Percentiles rank a stretch among this genome's conserved stretches.
These are phyloP conservation scores for Lasiodiplodia gonubiensis DNA, from an alignment of 2,329 filamentous ascomycete genomes.

Conservation along the genomic window DNA sequence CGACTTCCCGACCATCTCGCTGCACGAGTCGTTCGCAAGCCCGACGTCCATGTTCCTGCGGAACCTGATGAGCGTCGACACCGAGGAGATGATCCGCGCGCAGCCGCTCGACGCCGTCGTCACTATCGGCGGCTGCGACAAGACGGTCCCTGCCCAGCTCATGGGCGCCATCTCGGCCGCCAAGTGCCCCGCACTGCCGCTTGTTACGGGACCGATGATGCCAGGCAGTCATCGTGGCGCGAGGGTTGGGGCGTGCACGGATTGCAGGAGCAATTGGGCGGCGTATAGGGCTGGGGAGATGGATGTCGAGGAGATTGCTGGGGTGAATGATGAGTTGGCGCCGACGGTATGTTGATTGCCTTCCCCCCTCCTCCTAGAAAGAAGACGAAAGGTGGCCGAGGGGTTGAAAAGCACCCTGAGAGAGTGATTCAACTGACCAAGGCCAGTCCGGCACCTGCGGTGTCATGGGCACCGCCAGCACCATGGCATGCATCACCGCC, in stretches of 20 bases:
- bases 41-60: slow-evolving; percentile 78
- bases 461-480: slow-evolving; percentile 64
- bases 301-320: slow-evolving; percentile 73
- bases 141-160: slow-evolving; percentile 74
- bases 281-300: slow-evolving; percentile 68
- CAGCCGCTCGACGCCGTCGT: slow-evolving; percentile 73
- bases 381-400: neutral
- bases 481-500: slow-evolving; percentile 61
- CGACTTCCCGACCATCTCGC: slow-evolving; percentile 75
- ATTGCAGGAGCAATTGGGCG: slow-evolving; percentile 77
- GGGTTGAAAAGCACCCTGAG: neutral
- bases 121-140: slow-evolving; percentile 74
- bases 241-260: slow-evolving; percentile 74
- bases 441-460: slow-evolving; percentile 57
- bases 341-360: slow-evolving; percentile 62
- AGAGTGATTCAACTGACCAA: too few relatives aligned
- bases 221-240: slow-evolving; percentile 69
- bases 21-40: slow-evolving; percentile 71
- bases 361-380: neutral
- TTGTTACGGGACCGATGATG: slow-evolving; percentile 78
- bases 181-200: slow-evolving; percentile 67
- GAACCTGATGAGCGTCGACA: slow-evolving; percentile 81
- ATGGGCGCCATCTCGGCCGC: slow-evolving; percentile 79
- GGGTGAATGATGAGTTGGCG: slow-evolving; percentile 74
- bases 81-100: slow-evolving; percentile 76